These are phyloP conservation scores for Amanita subjunquillea DNA, from an alignment of 768 basidiomycete species.

Conservation along the genomic window DNA sequence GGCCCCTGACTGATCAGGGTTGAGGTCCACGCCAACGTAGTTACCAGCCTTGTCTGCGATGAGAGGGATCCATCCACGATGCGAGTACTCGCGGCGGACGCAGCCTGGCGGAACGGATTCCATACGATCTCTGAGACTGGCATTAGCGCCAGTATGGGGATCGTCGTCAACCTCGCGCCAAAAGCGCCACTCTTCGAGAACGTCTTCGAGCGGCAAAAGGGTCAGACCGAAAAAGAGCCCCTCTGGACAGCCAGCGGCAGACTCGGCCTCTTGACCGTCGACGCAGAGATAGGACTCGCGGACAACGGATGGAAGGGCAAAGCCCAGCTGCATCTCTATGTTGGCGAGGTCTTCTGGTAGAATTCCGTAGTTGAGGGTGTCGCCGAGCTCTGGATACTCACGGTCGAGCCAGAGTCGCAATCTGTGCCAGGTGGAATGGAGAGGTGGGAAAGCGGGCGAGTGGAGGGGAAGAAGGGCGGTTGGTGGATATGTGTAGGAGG, in stretches of 20 bases:
- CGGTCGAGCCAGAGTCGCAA: conserved; percentile 72
- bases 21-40: conserved; percentile 93
- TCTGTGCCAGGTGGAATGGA: conserved; percentile 77
- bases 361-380: conserved; percentile 91
- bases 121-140: conserved; percentile 65
- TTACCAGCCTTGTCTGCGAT: conserved; percentile 91
- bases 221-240: conserved; percentile 95
- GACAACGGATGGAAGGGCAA: conserved; percentile 75
- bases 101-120: conserved; percentile 82
- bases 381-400: conserved; percentile 90
- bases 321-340: conserved; percentile 79
- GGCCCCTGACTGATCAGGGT: conserved; percentile 66
- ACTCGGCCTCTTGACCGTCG: conserved; percentile 93
- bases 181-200: conserved; percentile 91
- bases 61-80: conserved; percentile 94
- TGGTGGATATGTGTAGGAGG: conserved; percentile 74
- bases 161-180: conserved; percentile 94
- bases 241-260: conserved; percentile 76
- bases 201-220: conserved; percentile 87
- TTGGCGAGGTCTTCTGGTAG: conserved; percentile 69
- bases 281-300: conserved; percentile 82
- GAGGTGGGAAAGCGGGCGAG: conserved; percentile 59
- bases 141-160: conserved; percentile 75
- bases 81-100: conserved; percentile 85
- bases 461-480: conserved; percentile 50